Evolutionary conservation across 352 stramenopile genomes (phyloP).

Genomic region (Peronospora farinosa): DNA sequence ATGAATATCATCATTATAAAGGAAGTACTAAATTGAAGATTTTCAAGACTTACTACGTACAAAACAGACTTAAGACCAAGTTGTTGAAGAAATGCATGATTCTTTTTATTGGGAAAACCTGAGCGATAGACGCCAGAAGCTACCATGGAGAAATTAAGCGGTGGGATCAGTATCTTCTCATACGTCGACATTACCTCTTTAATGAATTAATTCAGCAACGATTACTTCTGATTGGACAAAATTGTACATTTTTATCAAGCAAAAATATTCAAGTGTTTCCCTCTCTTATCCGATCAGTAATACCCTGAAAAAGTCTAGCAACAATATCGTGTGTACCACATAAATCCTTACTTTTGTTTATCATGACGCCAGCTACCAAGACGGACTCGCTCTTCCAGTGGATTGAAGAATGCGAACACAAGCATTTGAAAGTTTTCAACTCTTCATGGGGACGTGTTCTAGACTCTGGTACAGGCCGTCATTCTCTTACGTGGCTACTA

Average conservation of each 20-base stretch:
- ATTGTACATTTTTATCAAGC: no score
- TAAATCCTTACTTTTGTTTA: neutral
- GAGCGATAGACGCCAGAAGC: conserved; percentile 83
- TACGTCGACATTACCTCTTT: conserved; percentile 60
- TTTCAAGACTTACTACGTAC: conserved; percentile 33
- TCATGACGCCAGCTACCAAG: conserved; percentile 27
- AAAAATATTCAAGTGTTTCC: no score
- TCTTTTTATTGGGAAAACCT: conserved; percentile 84
- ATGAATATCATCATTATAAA: neutral
- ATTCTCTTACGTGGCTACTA: conserved; percentile 86
- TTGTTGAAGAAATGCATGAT: conserved; percentile 82
- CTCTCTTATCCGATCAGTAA: no score
- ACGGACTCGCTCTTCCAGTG: conserved; percentile 70
- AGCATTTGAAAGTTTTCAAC: conserved; percentile 9
- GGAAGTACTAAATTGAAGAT: neutral
- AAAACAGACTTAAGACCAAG: conserved; percentile 82
- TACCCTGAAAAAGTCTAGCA: no score
- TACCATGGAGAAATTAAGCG: conserved; percentile 89
- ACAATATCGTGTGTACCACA: conserved; percentile 1
- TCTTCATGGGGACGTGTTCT: conserved; percentile 66
- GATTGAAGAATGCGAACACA: conserved; percentile 56
- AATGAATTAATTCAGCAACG: neutral
- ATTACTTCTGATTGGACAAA: neutral
- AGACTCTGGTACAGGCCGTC: conserved; percentile 85
- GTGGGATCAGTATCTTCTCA: conserved; percentile 84